A percentile compares a stretch with the other conserved stretches of the same genome.
Evolutionary conservation across 192 early-diverging fungal species (phyloP).

Genomic region (Mycoemilia scoparia): DNA sequence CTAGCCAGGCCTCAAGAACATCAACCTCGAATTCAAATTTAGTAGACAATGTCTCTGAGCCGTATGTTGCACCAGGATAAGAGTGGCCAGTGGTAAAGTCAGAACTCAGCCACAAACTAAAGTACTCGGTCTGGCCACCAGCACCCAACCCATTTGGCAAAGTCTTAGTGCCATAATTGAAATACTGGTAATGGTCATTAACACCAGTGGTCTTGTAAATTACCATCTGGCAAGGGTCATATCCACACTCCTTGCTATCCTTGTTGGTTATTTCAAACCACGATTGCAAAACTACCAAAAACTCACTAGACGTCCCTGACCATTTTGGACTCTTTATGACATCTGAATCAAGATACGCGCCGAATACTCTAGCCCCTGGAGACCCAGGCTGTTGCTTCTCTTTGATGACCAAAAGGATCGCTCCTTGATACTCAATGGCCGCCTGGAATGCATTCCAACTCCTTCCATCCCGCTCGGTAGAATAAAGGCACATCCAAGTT

Average conservation of each 20-base stretch:
- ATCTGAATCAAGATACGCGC: conserved; percentile 42
- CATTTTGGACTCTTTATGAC: conserved; percentile 38
- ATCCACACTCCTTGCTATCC: conserved; percentile 5
- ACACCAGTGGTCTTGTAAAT: conserved; percentile 18
- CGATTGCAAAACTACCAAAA: conserved; percentile 31
- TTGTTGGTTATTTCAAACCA: conserved; percentile 1
- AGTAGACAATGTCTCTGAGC: conserved; percentile 31
- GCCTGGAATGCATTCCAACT: conserved; percentile 25
- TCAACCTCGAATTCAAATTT: conserved; percentile 42
- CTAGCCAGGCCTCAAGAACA: conserved; percentile 53
- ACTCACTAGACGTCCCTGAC: conserved; percentile 37
- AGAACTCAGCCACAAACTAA: conserved; percentile 48
- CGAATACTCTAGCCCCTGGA: conserved; percentile 45
- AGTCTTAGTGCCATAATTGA: conserved; percentile 53
- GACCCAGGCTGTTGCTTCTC: conserved; percentile 9
- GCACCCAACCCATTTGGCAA: conserved; percentile 55
- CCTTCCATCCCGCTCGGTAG: conserved; percentile 11
- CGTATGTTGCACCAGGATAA: conserved; percentile 44
- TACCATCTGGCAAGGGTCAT: not conserved
- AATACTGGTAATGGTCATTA: conserved; percentile 56
- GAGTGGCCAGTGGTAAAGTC: conserved; percentile 43
- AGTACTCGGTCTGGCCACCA: conserved; percentile 57
- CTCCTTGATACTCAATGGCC: conserved; percentile 10
- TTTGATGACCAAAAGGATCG: conserved; percentile 14
- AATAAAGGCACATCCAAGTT: conserved; percentile 14